phyloP scores from a whole-genome alignment of 2,329 filamentous ascomycete genomes.

The Rhinocladiella similis region DNA sequence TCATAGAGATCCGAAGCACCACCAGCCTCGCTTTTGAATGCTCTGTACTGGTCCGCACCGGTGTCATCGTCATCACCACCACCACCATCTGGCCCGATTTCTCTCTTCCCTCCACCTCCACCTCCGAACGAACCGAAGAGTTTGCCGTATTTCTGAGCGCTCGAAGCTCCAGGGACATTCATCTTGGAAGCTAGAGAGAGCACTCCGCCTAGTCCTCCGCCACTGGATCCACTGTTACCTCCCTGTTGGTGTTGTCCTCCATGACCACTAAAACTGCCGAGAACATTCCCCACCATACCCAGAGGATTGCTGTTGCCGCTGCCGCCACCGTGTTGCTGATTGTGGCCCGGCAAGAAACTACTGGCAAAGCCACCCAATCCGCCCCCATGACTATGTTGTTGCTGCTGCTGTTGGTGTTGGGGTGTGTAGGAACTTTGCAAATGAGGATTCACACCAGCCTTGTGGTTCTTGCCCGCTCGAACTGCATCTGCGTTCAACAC shows the following conservation, averaged over 20 bases:
- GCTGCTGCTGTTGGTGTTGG: slow-evolving; percentile 9
- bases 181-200: slow-evolving; percentile 27
- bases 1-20: slow-evolving; percentile 20
- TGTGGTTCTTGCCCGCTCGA: slow-evolving; percentile 77
- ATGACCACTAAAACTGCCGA: slow-evolving; percentile 19
- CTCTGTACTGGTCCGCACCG: too few relatives aligned
- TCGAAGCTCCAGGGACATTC: slow-evolving; percentile 26
- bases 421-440: slow-evolving; percentile 4
- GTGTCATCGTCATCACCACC: slow-evolving; percentile 2
- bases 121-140: slow-evolving; percentile 20
- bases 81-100: slow-evolving; percentile 11
- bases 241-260: slow-evolving; percentile 10
- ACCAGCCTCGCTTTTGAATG: slow-evolving; percentile 11
- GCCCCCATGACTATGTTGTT: slow-evolving; percentile 15
- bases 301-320: slow-evolving; percentile 11
- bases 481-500: slow-evolving; percentile 84
- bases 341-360: slow-evolving; percentile 17
- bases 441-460: slow-evolving; percentile 32
- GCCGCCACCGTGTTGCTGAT: slow-evolving; percentile 8
- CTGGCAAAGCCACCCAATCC: slow-evolving; percentile 18
- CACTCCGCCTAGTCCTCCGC: slow-evolving; percentile 25
- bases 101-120: slow-evolving; percentile 3
- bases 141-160: slow-evolving; percentile 29
- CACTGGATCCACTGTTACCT: slow-evolving; percentile 11
- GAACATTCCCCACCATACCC: slow-evolving; percentile 20